Base-by-base conservation (phyloP, 495 filamentous ascomycete species). In the Copromyces sp. region DNA sequence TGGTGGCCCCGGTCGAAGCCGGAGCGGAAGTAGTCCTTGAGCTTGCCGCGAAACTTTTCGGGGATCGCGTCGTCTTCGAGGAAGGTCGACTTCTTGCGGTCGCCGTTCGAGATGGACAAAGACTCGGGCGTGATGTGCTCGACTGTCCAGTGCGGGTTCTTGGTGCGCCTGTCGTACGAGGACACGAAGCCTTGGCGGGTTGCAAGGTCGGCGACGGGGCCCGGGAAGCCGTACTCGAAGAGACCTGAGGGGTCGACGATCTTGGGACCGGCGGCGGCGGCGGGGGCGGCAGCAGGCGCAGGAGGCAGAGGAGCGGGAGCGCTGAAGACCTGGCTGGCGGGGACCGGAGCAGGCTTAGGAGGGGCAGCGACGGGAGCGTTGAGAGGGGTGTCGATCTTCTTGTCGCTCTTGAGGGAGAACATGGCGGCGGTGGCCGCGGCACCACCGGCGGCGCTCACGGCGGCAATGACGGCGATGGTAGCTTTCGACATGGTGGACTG, bases 1-100 rank as follows among this genome's bases (percentile, higher is more conserved):
- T 98, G 87, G 82, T 99, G 97, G 68, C 94, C 95, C 73, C 97
- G 93, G 84, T 99, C 95, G 85, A 97, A 99, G 76, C 95, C 95
- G 12, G 90, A 93, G 75, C 94, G 92, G 83, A 89, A 92, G 84
- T 99, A 99, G 86, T 99, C 95, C 74, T 91, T 89, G 61, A 99
- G 85, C 77, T 91, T 93, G 71, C 90, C 95, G 74, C 94, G 92
- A 87, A 97, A 99, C 79, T 91, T 89, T 12, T 90, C 85, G 2
- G 95, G 95, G 74, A 99, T 90, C 42, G 81, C 81, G 2, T 80
- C 76, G 82, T 99, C 95, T 81, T 99, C 95, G 72, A 88, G 81
- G 81, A 99, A 99, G 69, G 83, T 82, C 78, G 89, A 92, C 85
- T 95, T 87, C 80, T 92, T 91, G 77, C 95, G 90, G 85, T 99